Evolutionary conservation across 2,329 filamentous ascomycete species (phyloP), one percentile per base, ranked within the genome.

Genomic region (Xylariaceae sp.): DNA sequence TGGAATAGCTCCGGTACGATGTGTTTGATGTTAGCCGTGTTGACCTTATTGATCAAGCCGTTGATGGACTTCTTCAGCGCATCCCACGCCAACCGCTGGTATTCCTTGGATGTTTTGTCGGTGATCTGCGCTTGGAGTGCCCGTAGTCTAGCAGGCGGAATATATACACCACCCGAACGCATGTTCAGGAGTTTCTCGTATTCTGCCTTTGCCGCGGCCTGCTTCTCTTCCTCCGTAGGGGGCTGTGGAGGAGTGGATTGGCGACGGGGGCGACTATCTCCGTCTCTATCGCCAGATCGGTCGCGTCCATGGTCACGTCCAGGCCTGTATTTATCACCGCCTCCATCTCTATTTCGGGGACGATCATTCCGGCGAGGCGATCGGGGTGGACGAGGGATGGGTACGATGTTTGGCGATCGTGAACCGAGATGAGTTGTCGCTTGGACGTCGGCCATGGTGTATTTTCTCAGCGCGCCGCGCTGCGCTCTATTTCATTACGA

Each of bases 71-170:
- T 99, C 77, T 99, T 99, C 67, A 99, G 76, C 12, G 92, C 92
- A 73, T 99, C 94, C 94, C 94, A 99, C 8, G 92, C 91, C 89
- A 99, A 95, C 65, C 94, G 89, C 80, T 97, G 94, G 69, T 96
- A 97, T 74, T 97, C 94, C 72, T 96, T 95, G 72, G 87, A 95
- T 51, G 82, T 86, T 78, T 95, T 96, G 75, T 99, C 94, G 58
- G 91, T 96, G 71, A 99, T 96, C 73, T 96, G 91, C 49, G 92
- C 89, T 75, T 99, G 94, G 57, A 99, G 81, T 37, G 92, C 92
- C 63, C 91, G 85, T 67, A 99, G 78, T 63, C 90, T 83, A 49
- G 92, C 92, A 0, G 94, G 94, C 18, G 94, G 94, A 57, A 99
- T 95, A 70, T 99, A 99, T 21, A 91, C 95, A 63, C 94, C 94